Conservation (phyloP, 495 filamentous ascomycete species). For the Podospora tetraspora region DNA sequence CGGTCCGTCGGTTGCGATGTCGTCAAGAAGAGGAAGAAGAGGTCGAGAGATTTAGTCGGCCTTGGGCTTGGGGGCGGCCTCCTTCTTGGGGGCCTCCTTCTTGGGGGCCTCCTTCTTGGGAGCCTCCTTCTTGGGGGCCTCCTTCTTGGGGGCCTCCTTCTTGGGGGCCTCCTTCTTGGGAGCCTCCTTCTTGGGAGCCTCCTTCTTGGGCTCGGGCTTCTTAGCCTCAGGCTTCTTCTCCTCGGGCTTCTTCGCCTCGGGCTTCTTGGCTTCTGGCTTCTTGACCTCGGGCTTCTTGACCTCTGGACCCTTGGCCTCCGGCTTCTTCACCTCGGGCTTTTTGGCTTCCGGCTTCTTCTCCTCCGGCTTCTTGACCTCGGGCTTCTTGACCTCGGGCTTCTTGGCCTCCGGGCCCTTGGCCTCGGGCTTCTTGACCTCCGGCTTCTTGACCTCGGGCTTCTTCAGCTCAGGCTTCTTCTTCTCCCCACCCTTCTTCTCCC, state of each 20-base stretch:
- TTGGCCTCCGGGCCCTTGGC: neutral
- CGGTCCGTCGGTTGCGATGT: neutral
- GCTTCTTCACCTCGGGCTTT: neutral
- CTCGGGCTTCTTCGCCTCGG: neutral
- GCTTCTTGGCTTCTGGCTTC: neutral
- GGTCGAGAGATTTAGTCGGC: neutral
- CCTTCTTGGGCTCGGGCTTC: neutral
- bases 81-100: neutral
- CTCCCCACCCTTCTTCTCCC: constrained; percentile 7
- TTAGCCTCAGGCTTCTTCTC: neutral
- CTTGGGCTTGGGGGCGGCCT: neutral
- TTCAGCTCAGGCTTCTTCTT: neutral
- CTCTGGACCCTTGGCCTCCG: too few relatives aligned
- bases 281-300: neutral
- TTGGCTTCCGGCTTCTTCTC: neutral
- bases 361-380: neutral
- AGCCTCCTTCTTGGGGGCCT: neutral
- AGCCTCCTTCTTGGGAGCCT: neutral
- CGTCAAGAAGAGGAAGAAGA: neutral
- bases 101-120: neutral
- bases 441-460: constrained; percentile 16
- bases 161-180: neutral
- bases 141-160: neutral
- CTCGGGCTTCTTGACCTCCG: constrained; percentile 7
- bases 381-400: neutral